Evolutionary conservation across 345 rosid genomes (phyloP).

Genomic region (Erysimum cheiranthoides): DNA sequence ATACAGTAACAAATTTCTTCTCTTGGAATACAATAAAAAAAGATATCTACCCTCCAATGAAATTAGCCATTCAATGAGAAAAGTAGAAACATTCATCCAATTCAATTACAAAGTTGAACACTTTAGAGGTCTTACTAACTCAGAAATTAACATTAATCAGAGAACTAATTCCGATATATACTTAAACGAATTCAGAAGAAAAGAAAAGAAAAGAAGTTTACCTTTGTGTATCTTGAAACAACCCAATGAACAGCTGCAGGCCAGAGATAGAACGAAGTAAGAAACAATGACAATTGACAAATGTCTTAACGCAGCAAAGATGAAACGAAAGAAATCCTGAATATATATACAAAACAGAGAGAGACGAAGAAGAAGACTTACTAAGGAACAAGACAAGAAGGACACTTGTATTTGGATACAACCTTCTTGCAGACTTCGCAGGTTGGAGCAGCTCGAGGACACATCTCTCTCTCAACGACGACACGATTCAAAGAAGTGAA

Average conservation of each 20-base stretch:
- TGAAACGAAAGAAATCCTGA: neutral
- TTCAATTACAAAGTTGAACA: slow-evolving; percentile 15
- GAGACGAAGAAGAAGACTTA: slow-evolving; percentile 44
- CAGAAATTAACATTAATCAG: neutral
- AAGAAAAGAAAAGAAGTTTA: neutral
- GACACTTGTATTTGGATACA: slow-evolving; percentile 79
- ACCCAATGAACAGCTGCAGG: slow-evolving; percentile 69
- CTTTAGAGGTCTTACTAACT: slow-evolving; percentile 10
- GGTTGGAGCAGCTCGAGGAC: slow-evolving; percentile 46
- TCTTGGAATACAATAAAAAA: neutral
- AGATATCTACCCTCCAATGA: neutral
- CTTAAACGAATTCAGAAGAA: neutral
- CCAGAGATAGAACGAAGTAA: slow-evolving; percentile 18
- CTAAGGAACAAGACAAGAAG: slow-evolving; percentile 78
- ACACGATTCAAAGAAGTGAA: neutral
- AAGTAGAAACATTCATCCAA: neutral
- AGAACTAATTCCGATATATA: neutral
- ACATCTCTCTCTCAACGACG: slow-evolving; percentile 30
- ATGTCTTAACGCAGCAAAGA: neutral
- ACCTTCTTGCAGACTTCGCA: slow-evolving; percentile 68
- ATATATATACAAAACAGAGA: neutral
- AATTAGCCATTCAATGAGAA: neutral
- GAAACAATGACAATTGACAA: slow-evolving; percentile 18
- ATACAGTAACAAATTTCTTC: neutral
- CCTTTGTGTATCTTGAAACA: slow-evolving; percentile 65